These are phyloP conservation scores for Termitomyces sp. DNA, from an alignment of 768 basidiomycete species.

Conservation along the genomic window DNA sequence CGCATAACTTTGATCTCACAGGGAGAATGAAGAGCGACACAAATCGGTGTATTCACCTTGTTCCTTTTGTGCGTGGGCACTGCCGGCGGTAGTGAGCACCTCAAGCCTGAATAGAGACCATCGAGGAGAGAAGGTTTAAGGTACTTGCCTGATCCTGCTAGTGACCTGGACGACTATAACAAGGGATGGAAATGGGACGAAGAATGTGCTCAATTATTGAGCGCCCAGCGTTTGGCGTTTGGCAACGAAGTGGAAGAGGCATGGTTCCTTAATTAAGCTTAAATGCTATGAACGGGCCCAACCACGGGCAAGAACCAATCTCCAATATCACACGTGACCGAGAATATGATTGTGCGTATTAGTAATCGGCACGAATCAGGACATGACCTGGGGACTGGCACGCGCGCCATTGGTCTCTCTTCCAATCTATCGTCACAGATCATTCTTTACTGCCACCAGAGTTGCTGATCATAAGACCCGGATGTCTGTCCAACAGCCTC, in stretches of 20 bases:
- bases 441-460: constrained; percentile 3
- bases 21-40: not conserved
- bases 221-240: not conserved
- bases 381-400: constrained; percentile 15
- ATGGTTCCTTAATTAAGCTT: not conserved
- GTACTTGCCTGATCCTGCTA: too few relatives aligned
- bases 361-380: constrained; percentile 4
- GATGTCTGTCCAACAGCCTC: constrained; percentile 59
- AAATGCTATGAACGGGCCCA: not conserved
- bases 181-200: not conserved
- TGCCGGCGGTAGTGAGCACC: not conserved
- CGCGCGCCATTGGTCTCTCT: constrained; percentile 14
- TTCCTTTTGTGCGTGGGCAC: not conserved
- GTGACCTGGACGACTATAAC: too few relatives aligned
- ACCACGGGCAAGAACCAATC: not conserved
- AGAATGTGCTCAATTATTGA: too few relatives aligned
- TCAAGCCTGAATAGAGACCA: not conserved
- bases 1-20: not conserved
- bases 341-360: not conserved
- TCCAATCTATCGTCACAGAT: constrained; percentile 10
- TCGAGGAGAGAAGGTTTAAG: too few relatives aligned
- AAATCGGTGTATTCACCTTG: not conserved
- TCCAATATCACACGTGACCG: not conserved
- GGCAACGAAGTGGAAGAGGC: not conserved
- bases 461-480: not conserved